Percentiles rank a stretch among this genome's conserved stretches.
Evolutionary conservation across 345 rosid species (phyloP).

Genomic region (Citropsis articulata): DNA sequence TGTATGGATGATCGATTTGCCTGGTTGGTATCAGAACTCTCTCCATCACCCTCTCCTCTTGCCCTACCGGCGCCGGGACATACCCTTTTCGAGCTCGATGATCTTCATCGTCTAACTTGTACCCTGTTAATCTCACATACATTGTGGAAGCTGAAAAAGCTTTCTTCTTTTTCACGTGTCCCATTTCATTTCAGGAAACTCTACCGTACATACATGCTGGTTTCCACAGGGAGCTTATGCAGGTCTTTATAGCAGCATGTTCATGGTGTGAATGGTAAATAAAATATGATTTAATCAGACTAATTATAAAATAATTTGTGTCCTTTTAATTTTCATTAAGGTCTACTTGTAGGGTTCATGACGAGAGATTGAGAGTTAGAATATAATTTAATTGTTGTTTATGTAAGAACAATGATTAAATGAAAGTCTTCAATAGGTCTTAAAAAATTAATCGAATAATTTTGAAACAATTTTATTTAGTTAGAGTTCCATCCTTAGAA

Average conservation of each 20-base stretch:
- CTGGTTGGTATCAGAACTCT: constrained; percentile 27
- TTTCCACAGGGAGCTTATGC: background rate
- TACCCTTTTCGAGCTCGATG: constrained; percentile 23
- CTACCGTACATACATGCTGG: background rate
- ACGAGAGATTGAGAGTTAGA: no score
- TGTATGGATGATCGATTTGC: constrained; percentile 25
- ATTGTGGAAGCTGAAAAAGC: background rate
- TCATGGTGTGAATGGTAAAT: background rate
- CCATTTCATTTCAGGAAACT: background rate
- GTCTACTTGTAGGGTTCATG: no score
- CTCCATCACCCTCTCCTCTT: constrained; percentile 12
- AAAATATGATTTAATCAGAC: background rate
- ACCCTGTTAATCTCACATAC: background rate
- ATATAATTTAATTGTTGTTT: no score
- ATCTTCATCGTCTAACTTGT: background rate
- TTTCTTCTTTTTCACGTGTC: background rate
- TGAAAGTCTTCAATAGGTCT: no score
- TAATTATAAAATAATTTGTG: background rate
- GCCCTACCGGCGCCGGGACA: constrained; percentile 30
- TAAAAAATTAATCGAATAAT: no score
- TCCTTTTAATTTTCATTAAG: background rate
- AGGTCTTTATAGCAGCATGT: background rate
- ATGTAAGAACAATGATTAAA: background rate
- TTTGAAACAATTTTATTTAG: no score
- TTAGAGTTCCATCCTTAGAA: no score